Percentiles rank a stretch among this genome's conserved stretches.
phyloP scores from a whole-genome alignment of 2,329 filamentous ascomycete genomes.

The Stemphylium vesicarium region DNA sequence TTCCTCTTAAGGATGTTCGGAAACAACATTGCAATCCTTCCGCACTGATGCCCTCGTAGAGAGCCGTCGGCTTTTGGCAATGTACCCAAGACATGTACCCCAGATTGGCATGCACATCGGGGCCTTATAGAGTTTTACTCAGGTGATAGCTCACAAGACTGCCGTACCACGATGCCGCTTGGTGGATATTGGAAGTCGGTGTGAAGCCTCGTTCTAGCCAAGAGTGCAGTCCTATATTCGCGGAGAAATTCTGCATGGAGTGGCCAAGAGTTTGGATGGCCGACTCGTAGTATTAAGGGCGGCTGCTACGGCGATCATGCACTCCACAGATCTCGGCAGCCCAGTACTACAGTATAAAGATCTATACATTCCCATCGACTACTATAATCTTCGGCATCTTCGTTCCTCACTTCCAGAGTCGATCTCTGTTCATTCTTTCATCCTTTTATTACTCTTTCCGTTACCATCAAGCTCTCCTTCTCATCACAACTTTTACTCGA shows the following conservation, averaged over 20 bases:
- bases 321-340: slow-evolving; percentile 8
- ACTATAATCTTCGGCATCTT: not conserved
- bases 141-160: slow-evolving; percentile 10
- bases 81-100: slow-evolving; percentile 11
- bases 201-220: not conserved
- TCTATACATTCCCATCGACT: not conserved
- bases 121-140: not conserved
- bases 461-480: not conserved
- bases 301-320: slow-evolving; percentile 15
- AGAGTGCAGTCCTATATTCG: slow-evolving; percentile 12
- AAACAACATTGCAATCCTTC: slow-evolving; percentile 2
- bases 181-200: slow-evolving; percentile 27
- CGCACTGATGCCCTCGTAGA: slow-evolving; percentile 9
- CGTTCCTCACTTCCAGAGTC: slow-evolving; percentile 16
- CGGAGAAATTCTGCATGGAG: slow-evolving; percentile 21
- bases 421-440: slow-evolving; percentile 27
- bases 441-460: slow-evolving; percentile 8
- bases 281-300: slow-evolving; percentile 26
- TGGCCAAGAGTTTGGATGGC: slow-evolving; percentile 11
- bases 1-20: slow-evolving; percentile 6
- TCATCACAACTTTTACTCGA: not conserved
- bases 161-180: slow-evolving; percentile 18
- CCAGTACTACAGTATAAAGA: slow-evolving; percentile 17
- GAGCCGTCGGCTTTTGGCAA: slow-evolving; percentile 9
- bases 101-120: slow-evolving; percentile 6